These are phyloP conservation scores for Hanseniaspora occidentalis DNA, from an alignment of 805 yeast species.

Conservation along the genomic window DNA sequence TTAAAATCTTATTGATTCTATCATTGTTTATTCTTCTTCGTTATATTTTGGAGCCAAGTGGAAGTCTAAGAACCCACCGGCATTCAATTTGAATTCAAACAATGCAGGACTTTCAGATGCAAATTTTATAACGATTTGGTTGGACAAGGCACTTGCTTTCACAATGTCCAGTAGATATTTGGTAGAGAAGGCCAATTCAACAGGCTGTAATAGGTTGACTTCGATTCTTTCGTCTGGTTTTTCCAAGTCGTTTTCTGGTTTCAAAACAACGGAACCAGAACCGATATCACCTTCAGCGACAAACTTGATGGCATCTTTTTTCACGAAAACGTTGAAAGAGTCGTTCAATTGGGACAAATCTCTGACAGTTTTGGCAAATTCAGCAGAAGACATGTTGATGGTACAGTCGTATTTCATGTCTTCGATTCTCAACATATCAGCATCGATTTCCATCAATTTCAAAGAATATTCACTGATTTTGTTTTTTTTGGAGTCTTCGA, in stretches of 20 bases:
- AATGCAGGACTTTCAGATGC: slow-evolving; percentile 89
- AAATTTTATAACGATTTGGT: slow-evolving; percentile 69
- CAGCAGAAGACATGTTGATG: slow-evolving; percentile 75
- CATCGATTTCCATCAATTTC: slow-evolving; percentile 92
- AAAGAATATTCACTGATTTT: slow-evolving; percentile 84
- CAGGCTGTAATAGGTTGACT: slow-evolving; percentile 76
- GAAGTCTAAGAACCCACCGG: slow-evolving; percentile 87
- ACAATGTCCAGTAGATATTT: slow-evolving; percentile 85
- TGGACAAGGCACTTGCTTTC: slow-evolving; percentile 73
- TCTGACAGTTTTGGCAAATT: slow-evolving; percentile 79
- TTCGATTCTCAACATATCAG: slow-evolving; percentile 86
- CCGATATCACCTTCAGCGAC: slow-evolving; percentile 88
- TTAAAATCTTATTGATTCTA: not conserved
- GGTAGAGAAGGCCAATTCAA: slow-evolving; percentile 79
- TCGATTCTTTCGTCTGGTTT: slow-evolving; percentile 62
- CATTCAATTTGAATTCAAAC: slow-evolving; percentile 72
- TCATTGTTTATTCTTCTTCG: slow-evolving; percentile 48
- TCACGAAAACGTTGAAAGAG: slow-evolving; percentile 71
- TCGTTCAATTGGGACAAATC: slow-evolving; percentile 82
- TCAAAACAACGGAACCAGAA: slow-evolving; percentile 71
- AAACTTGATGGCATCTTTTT: slow-evolving; percentile 87
- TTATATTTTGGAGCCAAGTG: slow-evolving; percentile 97
- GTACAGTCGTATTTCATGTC: slow-evolving; percentile 86
- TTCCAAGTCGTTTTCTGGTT: slow-evolving; percentile 75
- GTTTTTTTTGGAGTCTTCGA: slow-evolving; percentile 86